A percentile compares a stretch with the other conserved stretches of the same genome.
Conservation (phyloP, 495 filamentous ascomycete genomes). For the Aspergillus nanangensis region DNA sequence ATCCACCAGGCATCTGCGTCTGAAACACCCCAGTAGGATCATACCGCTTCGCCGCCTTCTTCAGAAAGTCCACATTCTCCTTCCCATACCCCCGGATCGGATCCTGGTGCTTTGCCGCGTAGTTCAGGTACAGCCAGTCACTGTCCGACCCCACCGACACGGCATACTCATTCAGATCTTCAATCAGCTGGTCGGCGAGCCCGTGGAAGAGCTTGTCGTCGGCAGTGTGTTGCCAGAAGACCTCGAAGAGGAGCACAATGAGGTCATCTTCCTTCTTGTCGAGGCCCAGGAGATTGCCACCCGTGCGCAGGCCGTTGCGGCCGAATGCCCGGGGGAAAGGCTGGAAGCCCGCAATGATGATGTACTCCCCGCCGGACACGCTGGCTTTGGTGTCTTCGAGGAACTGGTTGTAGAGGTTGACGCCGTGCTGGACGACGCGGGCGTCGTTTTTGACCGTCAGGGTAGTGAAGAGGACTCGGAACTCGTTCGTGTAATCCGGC, state of each 20-base stretch:
- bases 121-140: conserved; percentile 1
- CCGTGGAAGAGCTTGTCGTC: neutral
- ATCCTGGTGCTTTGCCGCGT: conserved; percentile 2
- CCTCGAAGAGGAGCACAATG: neutral
- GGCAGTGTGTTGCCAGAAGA: neutral
- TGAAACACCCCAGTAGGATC: conserved; percentile 3
- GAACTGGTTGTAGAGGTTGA: too few relatives aligned
- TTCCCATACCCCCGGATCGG: conserved; percentile 1
- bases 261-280: neutral
- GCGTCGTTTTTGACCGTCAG: too few relatives aligned
- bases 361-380: neutral
- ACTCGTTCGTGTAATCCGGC: too few relatives aligned
- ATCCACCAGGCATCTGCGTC: neutral
- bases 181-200: neutral
- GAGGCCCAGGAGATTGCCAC: neutral
- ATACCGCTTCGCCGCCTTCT: neutral
- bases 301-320: neutral
- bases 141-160: neutral
- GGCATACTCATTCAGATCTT: neutral
- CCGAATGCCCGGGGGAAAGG: neutral
- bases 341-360: too few relatives aligned
- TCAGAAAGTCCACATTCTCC: neutral
- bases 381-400: too few relatives aligned
- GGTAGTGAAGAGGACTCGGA: too few relatives aligned
- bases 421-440: too few relatives aligned